Evolutionary conservation across 495 filamentous ascomycete genomes (phyloP), one percentile per base, ranked within the genome.

Genomic region (Penicillium malachiteum): DNA sequence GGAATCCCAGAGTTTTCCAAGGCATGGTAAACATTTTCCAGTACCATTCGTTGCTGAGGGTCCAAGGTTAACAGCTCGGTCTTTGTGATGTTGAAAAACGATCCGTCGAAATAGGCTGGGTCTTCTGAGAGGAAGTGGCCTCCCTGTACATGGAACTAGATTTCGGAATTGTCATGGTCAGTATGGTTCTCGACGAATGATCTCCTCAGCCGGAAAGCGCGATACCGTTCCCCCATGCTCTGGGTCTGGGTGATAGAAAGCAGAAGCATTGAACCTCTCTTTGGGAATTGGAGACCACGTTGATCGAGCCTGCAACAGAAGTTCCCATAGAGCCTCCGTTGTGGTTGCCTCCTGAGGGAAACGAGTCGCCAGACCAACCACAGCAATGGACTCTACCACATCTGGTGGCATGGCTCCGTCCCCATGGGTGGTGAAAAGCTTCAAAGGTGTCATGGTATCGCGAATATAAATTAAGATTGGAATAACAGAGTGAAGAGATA

Each of bases 11-110:
- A 50, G 50, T 67, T 67, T 43, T 67, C 65, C 30, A 67, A 42
- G 1, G 77, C 78, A 56, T 86, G 81, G 41, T 84, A 87, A 9
- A 81, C 77, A 12, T 73, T 71, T 62, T 87, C 84, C 13, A 88
- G 67, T 12, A 84, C 69, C 35, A 85, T 57, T 12, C 74, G 69
- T 32, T 80, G 77, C 43, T 80, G 77, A 3, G 77, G 77, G 32
- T 80, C 77, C 26, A 79, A 63, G 5, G 66, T 63, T 18, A 62
- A 56, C 45, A 83, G 71, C 65, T 87, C 78, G 54, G 71, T 70
- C 21, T 78, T 73, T 5, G 76, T 78, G 40, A 87, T 78, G 46
- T 78, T 81, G 68, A 88, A 87, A 59, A 86, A 87, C 0, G 59
- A 51, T 13, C 71, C 62, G 18, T 83, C 78, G 43, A 83, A 83